Evolutionary conservation across 2,329 filamentous ascomycete genomes (phyloP).

Genomic region (Alternaria atra): DNA sequence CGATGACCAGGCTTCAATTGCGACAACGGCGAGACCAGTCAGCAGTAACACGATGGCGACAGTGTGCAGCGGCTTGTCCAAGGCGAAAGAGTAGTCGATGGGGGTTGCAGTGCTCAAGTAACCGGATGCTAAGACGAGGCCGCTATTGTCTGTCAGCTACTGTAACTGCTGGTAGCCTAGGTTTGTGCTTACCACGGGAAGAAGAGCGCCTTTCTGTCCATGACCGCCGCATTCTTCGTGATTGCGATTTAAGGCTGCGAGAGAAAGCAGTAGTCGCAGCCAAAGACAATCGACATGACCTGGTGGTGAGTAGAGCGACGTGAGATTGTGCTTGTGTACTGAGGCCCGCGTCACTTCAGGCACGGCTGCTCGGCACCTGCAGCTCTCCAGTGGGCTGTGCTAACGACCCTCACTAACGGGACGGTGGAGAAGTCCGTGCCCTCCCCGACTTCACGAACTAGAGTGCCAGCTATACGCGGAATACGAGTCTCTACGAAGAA

Average conservation of each 20-base stretch:
- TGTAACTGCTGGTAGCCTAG: background rate
- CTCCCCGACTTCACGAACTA: background rate
- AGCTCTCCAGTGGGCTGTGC: constrained; percentile 7
- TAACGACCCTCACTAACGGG: constrained; percentile 7
- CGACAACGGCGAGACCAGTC: constrained; percentile 43
- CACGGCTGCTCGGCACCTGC: constrained; percentile 19
- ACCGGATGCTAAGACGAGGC: constrained; percentile 45
- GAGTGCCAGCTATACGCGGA: background rate
- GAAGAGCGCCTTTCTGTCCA: constrained; percentile 49
- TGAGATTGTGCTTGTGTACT: constrained; percentile 14
- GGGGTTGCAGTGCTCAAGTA: constrained; percentile 44
- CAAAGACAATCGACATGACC: constrained; percentile 29
- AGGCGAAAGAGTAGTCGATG: constrained; percentile 45
- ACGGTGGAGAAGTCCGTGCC: constrained; percentile 19
- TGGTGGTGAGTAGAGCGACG: constrained; percentile 7
- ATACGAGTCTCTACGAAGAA: background rate
- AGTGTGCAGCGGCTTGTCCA: constrained; percentile 50
- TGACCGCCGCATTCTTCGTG: constrained; percentile 43
- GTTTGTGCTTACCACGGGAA: constrained; percentile 42
- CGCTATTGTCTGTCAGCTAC: constrained; percentile 39
- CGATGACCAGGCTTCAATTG: constrained; percentile 33
- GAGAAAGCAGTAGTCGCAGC: constrained; percentile 32
- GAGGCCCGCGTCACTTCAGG: constrained; percentile 20
- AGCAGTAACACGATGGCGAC: constrained; percentile 42
- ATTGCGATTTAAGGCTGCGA: constrained; percentile 32